These are phyloP conservation scores for Trypanosomatidae sp. DNA, from an alignment of 208 protist species.

Conservation along the genomic window DNA sequence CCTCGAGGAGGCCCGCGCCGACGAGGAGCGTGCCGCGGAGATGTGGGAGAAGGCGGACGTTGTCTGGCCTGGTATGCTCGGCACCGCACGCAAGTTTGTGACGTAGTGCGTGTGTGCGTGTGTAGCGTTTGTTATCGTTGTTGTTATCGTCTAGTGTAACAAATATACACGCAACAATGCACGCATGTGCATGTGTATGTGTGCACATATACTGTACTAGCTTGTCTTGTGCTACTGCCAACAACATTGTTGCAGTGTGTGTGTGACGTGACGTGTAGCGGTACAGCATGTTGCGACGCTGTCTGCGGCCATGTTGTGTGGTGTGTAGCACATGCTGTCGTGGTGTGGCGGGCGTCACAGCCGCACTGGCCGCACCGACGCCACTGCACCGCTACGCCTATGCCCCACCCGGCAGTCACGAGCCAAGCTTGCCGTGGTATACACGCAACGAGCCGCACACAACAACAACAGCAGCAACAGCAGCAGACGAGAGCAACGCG, in stretches of 20 bases:
- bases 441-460: neutral
- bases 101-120: constrained; percentile 12
- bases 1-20: constrained; percentile 70
- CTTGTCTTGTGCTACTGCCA: neutral
- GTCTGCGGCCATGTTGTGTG: neutral
- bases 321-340: neutral
- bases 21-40: constrained; percentile 70
- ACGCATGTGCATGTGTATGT: constrained; percentile 3
- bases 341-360: neutral
- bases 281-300: neutral
- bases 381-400: constrained; percentile 15
- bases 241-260: constrained; percentile 1
- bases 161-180: neutral
- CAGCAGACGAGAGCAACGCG: neutral
- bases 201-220: constrained; percentile 1
- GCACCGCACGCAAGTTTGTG: constrained; percentile 68
- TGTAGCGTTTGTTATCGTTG: constrained; percentile 4
- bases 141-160: constrained; percentile 5
- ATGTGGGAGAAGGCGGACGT: constrained; percentile 85
- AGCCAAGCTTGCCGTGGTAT: constrained; percentile 46
- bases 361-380: neutral
- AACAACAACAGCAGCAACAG: constrained; percentile 2
- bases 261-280: constrained; percentile 1
- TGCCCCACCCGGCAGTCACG: constrained; percentile 35
- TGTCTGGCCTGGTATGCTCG: constrained; percentile 60